Percentiles rank a stretch among this genome's conserved stretches.
These are phyloP conservation scores for Tuber microsphaerosporum DNA, from an alignment of 495 filamentous ascomycete genomes.

Conservation along the genomic window DNA sequence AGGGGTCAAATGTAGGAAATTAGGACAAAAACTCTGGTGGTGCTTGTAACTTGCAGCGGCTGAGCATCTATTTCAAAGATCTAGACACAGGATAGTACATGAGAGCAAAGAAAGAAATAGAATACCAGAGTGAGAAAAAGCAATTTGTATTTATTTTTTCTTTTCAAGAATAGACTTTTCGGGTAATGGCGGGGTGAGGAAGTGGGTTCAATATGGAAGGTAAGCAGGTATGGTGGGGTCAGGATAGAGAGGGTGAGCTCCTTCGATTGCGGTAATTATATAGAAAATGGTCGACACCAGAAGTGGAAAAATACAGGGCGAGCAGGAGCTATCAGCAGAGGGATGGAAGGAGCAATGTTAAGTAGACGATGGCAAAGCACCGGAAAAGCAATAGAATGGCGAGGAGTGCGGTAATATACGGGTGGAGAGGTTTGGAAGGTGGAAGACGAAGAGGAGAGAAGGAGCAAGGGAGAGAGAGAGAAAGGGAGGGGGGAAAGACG, in stretches of 20 bases:
- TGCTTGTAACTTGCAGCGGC: not conserved
- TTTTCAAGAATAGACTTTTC: slow-evolving; percentile 10
- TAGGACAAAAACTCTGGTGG: slow-evolving; percentile 4
- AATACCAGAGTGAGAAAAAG: slow-evolving; percentile 26
- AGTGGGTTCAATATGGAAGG: slow-evolving; percentile 4
- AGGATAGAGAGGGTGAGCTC: slow-evolving; percentile 14
- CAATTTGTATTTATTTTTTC: slow-evolving; percentile 5
- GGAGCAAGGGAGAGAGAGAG: not conserved
- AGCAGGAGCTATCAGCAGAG: not conserved
- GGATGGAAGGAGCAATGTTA: not conserved
- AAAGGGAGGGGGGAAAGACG: not conserved
- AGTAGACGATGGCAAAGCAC: not conserved
- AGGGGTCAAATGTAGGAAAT: slow-evolving; percentile 5
- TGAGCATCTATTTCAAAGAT: slow-evolving; percentile 3
- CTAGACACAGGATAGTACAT: slow-evolving; percentile 1
- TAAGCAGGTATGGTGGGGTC: slow-evolving; percentile 6
- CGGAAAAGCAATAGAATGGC: not conserved
- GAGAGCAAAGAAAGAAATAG: slow-evolving; percentile 20
- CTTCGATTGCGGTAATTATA: not conserved
- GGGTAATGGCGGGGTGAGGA: slow-evolving; percentile 7
- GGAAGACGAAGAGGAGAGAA: not conserved
- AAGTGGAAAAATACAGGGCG: not conserved
- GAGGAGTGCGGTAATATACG: not conserved
- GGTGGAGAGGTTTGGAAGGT: not conserved
- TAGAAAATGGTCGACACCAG: not conserved